phyloP scores from a whole-genome alignment of 2,329 filamentous ascomycete genomes.

The Ceratocystis harringtonii region DNA sequence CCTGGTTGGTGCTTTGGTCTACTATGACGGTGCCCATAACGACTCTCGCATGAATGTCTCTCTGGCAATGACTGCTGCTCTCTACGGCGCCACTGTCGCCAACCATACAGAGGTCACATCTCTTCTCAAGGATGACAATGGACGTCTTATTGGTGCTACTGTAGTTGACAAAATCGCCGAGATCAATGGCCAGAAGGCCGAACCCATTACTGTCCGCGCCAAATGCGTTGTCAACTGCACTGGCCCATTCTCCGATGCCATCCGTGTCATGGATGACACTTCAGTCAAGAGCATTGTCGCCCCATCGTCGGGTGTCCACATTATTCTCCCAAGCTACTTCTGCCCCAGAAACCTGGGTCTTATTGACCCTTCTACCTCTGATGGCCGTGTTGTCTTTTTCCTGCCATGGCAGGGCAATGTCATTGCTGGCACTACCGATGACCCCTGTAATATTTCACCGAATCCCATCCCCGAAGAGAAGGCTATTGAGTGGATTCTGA shows the following conservation, averaged over 20 bases:
- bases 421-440: slow-evolving; percentile 77
- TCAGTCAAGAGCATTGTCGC: slow-evolving; percentile 62
- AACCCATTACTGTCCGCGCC: slow-evolving; percentile 57
- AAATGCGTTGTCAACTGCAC: slow-evolving; percentile 81
- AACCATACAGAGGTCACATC: slow-evolving; percentile 72
- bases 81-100: slow-evolving; percentile 69
- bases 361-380: slow-evolving; percentile 73
- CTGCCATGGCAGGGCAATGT: slow-evolving; percentile 87
- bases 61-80: slow-evolving; percentile 72
- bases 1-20: slow-evolving; percentile 68
- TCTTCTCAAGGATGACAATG: slow-evolving; percentile 58
- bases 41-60: slow-evolving; percentile 88
- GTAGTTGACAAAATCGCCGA: slow-evolving; percentile 56
- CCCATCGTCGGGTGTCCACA: slow-evolving; percentile 71
- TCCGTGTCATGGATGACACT: slow-evolving; percentile 71
- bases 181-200: slow-evolving; percentile 40
- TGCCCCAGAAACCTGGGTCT: slow-evolving; percentile 75
- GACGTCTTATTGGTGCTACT: slow-evolving; percentile 57
- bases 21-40: slow-evolving; percentile 86
- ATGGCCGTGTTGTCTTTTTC: slow-evolving; percentile 86
- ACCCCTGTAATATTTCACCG: slow-evolving; percentile 53
- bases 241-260: slow-evolving; percentile 72
- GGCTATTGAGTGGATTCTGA: slow-evolving; percentile 77
- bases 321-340: slow-evolving; percentile 78
- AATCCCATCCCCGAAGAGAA: slow-evolving; percentile 68